Base-by-base conservation (phyloP, 169 alveolate species). In the Eimeria zaria region DNA sequence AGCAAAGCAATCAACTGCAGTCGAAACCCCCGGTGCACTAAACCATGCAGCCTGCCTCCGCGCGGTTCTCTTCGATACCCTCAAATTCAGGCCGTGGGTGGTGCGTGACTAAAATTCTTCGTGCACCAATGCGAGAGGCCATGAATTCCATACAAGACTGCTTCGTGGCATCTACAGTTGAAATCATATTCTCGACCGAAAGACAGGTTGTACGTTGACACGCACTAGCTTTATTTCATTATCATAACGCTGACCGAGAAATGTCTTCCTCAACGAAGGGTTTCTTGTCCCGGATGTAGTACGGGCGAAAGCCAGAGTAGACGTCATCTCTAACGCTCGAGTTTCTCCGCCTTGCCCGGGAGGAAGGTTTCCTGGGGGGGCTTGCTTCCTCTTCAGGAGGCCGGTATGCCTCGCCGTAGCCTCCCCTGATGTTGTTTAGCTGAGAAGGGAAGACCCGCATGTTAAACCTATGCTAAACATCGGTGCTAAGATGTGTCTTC, bases 291-390 rank as follows among this genome's bases (percentile, higher is more conserved):
- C 93, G 33, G 46, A 62, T 7, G 53, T 87, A 87, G 83, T 87
- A 87, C 27, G 93, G 93, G n/a, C 93, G 93, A 36, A 87, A 87
- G 36, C 93, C 93, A 81, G 93, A 87, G 51, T 87, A 87, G 14
- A 87, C 81, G 41, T 87, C 93, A 71, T 87, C 93, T 62, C 93
- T 87, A n/a, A 55, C 71, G 62, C 93, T 62, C 36, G 93, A 87
- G 81, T 27, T 58, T 44, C 64, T 60, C 83, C 62, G 93, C 64
- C 78, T 24, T 22, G 93, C 81, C 64, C 81, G 51, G 4, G 36
- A 11, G 22, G 93, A 87, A 3, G 93, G 93, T 33, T 41, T 36
- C 30, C 81, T 60, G 33, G 93, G 93, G 83, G 93, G 93, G 8
- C 9, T 30, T 8, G 11, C 67, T 36, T 69, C 78, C 60, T 87